Conservation (phyloP, 495 filamentous ascomycete species). For the Annulohypoxylon moriforme region DNA sequence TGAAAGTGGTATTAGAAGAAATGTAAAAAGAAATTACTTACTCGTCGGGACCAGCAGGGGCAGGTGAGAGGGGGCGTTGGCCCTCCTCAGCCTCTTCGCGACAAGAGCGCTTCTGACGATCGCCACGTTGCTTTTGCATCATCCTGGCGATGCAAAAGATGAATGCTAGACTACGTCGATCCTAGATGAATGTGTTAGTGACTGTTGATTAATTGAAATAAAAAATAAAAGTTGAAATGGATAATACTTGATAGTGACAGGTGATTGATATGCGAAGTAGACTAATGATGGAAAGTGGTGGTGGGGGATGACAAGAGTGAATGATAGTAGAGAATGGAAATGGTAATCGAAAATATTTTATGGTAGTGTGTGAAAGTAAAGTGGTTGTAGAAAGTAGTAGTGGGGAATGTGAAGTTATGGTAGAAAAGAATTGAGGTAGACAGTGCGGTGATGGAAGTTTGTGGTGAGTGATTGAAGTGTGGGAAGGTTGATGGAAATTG, state of each 20-base stretch:
- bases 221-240: background rate
- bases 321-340: background rate
- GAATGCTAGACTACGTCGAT: too few relatives aligned
- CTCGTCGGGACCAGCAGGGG: too few relatives aligned
- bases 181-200: slow-evolving; percentile 1
- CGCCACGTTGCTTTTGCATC: too few relatives aligned
- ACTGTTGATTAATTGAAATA: background rate
- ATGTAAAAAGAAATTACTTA: too few relatives aligned
- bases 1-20: too few relatives aligned
- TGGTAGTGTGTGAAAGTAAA: background rate
- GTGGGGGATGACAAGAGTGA: background rate
- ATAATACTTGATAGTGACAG: background rate
- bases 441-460: background rate
- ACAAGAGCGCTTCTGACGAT: too few relatives aligned
- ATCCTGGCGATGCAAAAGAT: background rate
- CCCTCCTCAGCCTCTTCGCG: too few relatives aligned
- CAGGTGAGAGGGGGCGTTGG: too few relatives aligned
- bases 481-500: background rate
- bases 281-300: background rate
- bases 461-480: background rate
- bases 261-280: background rate
- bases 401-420: background rate
- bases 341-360: too few relatives aligned
- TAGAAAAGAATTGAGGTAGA: too few relatives aligned
- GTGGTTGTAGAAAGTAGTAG: background rate